Base-by-base conservation (phyloP, 2,329 filamentous ascomycete genomes). In the Furcasterigmium sp. region DNA sequence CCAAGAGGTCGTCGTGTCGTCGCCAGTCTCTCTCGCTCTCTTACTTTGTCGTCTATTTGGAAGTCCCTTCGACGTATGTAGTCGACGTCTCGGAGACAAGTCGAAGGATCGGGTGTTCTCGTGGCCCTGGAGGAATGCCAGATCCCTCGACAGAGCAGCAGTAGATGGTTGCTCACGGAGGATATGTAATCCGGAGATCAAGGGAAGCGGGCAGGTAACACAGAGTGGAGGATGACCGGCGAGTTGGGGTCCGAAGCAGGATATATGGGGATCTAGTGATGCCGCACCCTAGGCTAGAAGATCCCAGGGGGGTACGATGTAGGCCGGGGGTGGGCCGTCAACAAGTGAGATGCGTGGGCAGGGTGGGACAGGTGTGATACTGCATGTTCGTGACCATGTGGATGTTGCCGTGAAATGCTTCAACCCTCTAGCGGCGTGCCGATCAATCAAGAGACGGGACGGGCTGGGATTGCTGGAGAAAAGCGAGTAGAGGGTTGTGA, bases 301-400 rank as follows among this genome's bases (percentile, higher is more conserved):
- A 32, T 76, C 71, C 28, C 87, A 78, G 19, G 87, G 65, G 4
- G 72, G 73, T 55, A 82, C 73, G 41, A 86, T 80, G 56, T 85
- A 78, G 37, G 70, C 73, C 63, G 85, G 94, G 1, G 82, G 76
- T 37, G 85, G 67, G 0, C 89, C 95, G 67, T 95, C 90, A 6
- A 17, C n/a, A n/a, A 35, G 32, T 35, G n/a, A 35, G 18, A 35
- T 35, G n/a, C 32, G 32, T 35, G n/a, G n/a, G 14, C 17, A 32
- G 17, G 38, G 38, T 40, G 28, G 38, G 41, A 46, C 41, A 39
- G 42, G 46, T 51, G 51, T 51, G 46, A 55, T 53, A 53, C 51
- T 51, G 54, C 49, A 55, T 55, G 52, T 56, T 54, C 57, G 58
- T 61, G 54, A 53, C 56, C 48, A 53, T 51, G 53, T 48, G 46